Percentiles rank a stretch among this genome's conserved stretches.
Conservation (phyloP, 768 basidiomycete species). For the Filobasidium wieringae region DNA sequence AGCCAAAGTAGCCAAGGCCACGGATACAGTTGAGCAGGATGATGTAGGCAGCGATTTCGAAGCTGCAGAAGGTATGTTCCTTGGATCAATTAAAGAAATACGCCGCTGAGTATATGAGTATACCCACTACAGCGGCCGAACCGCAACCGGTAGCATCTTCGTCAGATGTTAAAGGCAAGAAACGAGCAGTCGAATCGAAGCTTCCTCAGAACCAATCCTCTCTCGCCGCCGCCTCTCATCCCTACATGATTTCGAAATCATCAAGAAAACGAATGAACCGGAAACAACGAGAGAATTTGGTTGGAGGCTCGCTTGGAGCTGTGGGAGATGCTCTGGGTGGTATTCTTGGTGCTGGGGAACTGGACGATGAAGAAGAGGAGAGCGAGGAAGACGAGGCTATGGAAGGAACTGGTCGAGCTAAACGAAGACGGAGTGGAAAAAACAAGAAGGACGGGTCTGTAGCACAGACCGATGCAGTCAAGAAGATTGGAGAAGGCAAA, state of each 20-base stretch:
- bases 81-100: neutral
- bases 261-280: constrained; percentile 27
- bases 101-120: neutral
- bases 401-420: constrained; percentile 6
- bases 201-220: neutral
- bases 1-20: constrained; percentile 39
- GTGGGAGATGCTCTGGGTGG: constrained; percentile 17
- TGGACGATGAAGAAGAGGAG: constrained; percentile 2
- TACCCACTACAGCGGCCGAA: neutral
- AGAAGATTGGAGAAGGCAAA: constrained; percentile 29
- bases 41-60: constrained; percentile 17
- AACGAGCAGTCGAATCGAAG: constrained; percentile 1
- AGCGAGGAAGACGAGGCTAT: neutral
- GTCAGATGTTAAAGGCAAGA: neutral
- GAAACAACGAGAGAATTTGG: constrained; percentile 23
- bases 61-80: neutral
- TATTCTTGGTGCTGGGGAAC: constrained; percentile 9
- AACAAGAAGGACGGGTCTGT: neutral
- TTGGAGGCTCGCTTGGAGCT: constrained; percentile 20
- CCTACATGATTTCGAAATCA: constrained; percentile 26
- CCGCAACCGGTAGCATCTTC: neutral
- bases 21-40: constrained; percentile 27
- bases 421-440: constrained; percentile 5
- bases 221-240: constrained; percentile 2
- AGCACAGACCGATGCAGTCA: neutral